phyloP scores from a whole-genome alignment of 805 yeast species.

The Ogataea polymorpha region DNA sequence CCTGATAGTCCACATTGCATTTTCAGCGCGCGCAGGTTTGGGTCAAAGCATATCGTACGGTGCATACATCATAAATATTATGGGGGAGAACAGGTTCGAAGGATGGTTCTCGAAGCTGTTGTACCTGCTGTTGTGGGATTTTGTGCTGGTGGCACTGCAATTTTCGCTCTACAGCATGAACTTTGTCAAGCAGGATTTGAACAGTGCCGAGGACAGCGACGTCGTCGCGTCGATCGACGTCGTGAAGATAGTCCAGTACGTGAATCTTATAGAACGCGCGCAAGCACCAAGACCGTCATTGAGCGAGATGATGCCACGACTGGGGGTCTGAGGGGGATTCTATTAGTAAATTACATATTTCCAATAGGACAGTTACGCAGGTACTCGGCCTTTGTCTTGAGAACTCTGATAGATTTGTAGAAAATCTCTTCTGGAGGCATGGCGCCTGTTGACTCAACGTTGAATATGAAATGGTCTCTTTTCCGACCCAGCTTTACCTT shows the following conservation, averaged over 20 bases:
- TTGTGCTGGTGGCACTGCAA: constrained; percentile 31
- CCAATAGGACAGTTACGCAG: constrained; percentile 76
- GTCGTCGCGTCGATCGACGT: constrained; percentile 12
- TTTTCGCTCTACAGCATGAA: constrained; percentile 31
- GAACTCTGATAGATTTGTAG: constrained; percentile 80
- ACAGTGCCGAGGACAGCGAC: constrained; percentile 20
- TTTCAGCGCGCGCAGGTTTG: constrained; percentile 26
- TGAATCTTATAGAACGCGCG: background rate
- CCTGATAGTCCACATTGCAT: constrained; percentile 36
- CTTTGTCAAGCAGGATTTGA: constrained; percentile 29
- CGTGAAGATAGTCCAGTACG: background rate
- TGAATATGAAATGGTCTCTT: constrained; percentile 90
- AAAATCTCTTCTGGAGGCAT: constrained; percentile 97
- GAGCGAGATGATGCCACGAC: constrained; percentile 4
- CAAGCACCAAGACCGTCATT: constrained; percentile 16
- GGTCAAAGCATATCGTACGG: constrained; percentile 35
- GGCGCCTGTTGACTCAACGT: constrained; percentile 93
- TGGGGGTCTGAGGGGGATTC: background rate
- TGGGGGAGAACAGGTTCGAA: constrained; percentile 40
- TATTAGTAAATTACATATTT: constrained; percentile 18
- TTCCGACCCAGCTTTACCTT: constrained; percentile 88
- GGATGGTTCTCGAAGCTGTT: constrained; percentile 27
- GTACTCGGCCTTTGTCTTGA: constrained; percentile 81
- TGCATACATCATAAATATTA: constrained; percentile 39
- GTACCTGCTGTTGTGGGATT: constrained; percentile 31